Conservation (phyloP, 1,284 basidiomycete species). For the Violaceomyces palustris region DNA sequence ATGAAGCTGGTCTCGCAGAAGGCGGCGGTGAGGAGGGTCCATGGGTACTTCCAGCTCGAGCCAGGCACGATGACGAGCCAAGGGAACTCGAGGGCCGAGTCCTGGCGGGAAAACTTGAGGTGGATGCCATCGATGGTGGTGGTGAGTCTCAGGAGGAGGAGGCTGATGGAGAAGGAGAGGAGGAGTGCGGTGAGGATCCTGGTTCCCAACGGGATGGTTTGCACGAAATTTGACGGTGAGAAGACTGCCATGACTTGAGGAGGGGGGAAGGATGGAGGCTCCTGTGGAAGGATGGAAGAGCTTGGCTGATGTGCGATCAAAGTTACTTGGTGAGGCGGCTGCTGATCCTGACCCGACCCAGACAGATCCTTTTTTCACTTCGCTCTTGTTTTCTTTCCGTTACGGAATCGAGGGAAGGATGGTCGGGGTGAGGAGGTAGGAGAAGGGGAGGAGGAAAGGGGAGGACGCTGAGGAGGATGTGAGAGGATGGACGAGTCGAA, state of each 20-base stretch:
- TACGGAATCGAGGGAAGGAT: no score
- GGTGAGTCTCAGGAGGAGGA: conserved; percentile 29
- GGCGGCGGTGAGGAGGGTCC: conserved; percentile 78
- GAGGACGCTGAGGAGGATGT: no score
- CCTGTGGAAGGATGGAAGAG: no score
- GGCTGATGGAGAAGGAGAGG: conserved; percentile 17
- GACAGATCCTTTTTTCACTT: no score
- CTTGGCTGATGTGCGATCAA: no score
- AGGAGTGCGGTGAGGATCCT: conserved; percentile 21
- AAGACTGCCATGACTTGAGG: conserved; percentile 39
- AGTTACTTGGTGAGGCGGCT: no score
- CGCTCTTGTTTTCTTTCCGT: no score
- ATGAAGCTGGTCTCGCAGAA: conserved; percentile 78
- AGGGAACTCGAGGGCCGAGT: conserved; percentile 58
- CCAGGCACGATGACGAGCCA: conserved; percentile 84
- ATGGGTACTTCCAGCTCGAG: conserved; percentile 77
- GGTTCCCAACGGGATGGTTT: conserved; percentile 21
- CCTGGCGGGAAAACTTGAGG: conserved; percentile 45
- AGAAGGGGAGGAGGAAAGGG: no score
- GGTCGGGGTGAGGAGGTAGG: no score
- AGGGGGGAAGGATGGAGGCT: no score
- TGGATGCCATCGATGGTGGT: conserved; percentile 24
- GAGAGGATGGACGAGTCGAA: no score
- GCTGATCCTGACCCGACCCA: no score
- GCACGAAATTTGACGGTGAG: conserved; percentile 22